Conservation (phyloP, 2,329 filamentous ascomycete genomes). For the Furcasterigmium furcatum region DNA sequence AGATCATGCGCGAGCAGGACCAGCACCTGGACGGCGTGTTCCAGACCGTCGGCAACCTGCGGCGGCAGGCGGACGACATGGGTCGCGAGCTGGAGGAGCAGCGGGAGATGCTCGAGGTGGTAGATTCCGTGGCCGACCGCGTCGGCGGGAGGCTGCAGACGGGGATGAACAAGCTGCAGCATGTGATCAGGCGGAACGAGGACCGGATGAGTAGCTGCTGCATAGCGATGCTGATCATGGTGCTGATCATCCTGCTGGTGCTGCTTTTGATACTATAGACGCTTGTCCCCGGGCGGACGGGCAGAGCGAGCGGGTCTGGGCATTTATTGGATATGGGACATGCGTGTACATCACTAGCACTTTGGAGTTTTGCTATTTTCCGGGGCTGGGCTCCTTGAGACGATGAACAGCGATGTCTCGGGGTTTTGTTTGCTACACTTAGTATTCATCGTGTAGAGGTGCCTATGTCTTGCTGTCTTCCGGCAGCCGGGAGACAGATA, state of each 20-base stretch:
- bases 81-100: constrained; percentile 95
- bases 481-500: no score
- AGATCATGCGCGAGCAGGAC: constrained; percentile 95
- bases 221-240: constrained; percentile 82
- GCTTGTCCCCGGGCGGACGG: not conserved
- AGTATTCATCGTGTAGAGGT: no score
- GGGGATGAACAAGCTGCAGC: constrained; percentile 81
- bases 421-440: no score
- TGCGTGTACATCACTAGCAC: not conserved
- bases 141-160: constrained; percentile 83
- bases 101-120: constrained; percentile 79
- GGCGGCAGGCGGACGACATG: constrained; percentile 92
- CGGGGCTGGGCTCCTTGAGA: no score
- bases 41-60: constrained; percentile 84
- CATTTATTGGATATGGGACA: not conserved
- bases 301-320: not conserved
- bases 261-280: constrained; percentile 63
- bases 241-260: constrained; percentile 82
- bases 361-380: not conserved
- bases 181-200: constrained; percentile 87
- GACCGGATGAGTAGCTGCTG: constrained; percentile 86
- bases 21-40: constrained; percentile 90
- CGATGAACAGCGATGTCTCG: no score
- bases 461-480: no score
- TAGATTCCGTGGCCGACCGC: constrained; percentile 80